These are phyloP conservation scores for Aspergillus hiratsukae DNA, from an alignment of 2,329 filamentous ascomycete species.

Conservation along the genomic window DNA sequence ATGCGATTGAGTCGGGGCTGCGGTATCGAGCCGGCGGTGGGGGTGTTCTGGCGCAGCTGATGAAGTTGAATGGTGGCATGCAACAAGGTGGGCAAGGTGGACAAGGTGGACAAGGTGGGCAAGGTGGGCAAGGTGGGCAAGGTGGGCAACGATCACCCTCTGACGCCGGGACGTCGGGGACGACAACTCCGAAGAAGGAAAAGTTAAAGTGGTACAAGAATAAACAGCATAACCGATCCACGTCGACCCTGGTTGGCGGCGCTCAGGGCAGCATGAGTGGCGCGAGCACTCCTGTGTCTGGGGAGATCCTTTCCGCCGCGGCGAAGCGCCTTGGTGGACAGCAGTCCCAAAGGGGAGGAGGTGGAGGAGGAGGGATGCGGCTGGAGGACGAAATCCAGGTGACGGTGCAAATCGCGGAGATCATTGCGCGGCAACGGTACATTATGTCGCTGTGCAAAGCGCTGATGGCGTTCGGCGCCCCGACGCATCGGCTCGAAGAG, in stretches of 20 bases:
- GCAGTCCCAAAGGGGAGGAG: constrained; percentile 5
- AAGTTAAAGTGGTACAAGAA: constrained; percentile 34
- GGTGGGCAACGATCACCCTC: constrained; percentile 8
- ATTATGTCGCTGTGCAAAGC: constrained; percentile 78
- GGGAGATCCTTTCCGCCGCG: constrained; percentile 24
- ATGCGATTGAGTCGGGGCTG: constrained; percentile 11
- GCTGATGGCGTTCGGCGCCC: constrained; percentile 85
- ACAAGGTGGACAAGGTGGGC: neutral
- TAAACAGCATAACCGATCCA: constrained; percentile 20
- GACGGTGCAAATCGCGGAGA: constrained; percentile 60
- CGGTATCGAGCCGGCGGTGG: constrained; percentile 25
- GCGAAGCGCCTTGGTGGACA: constrained; percentile 22
- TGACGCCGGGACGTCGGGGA: constrained; percentile 3
- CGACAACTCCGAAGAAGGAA: constrained; percentile 13
- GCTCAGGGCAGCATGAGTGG: constrained; percentile 19
- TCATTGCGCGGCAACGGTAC: constrained; percentile 75
- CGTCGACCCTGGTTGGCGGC: constrained; percentile 20
- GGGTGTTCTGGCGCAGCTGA: constrained; percentile 29
- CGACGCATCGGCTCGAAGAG: constrained; percentile 83
- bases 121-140: neutral
- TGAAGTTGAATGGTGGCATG: constrained; percentile 22
- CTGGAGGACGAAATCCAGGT: constrained; percentile 52
- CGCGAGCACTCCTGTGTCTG: constrained; percentile 26
- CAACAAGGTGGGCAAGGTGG: constrained; percentile 4
- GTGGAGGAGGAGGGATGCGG: constrained; percentile 8